Percentiles rank a stretch among this genome's conserved stretches.
Evolutionary conservation across 352 stramenopile genomes (phyloP).

Genomic region (Pythium scleroteichum): DNA sequence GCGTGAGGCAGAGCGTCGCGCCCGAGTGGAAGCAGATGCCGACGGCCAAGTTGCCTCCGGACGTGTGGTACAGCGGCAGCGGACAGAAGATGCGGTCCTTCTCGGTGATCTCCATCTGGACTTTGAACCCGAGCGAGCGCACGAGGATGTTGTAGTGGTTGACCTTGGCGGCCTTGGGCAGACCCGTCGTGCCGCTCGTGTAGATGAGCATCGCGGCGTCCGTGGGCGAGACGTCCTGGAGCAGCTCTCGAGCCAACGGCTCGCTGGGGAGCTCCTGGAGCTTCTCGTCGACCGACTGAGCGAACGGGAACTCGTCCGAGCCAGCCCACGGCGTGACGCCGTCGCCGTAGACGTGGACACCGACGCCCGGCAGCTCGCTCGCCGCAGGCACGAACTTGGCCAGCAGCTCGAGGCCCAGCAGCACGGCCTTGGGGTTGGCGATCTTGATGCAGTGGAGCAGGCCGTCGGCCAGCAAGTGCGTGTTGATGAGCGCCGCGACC

Average conservation of each 20-base stretch:
- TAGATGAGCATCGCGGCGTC: slow-evolving; percentile 84
- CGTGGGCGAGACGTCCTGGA: slow-evolving; percentile 40
- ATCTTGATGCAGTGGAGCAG: slow-evolving; percentile 81
- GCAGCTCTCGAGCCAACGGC: slow-evolving; percentile 29
- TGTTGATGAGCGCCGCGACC: slow-evolving; percentile 86
- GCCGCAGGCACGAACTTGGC: slow-evolving; percentile 39
- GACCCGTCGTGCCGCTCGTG: slow-evolving; percentile 80
- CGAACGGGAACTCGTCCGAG: slow-evolving; percentile 25
- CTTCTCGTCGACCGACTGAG: slow-evolving; percentile 42
- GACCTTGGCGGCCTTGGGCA: slow-evolving; percentile 79
- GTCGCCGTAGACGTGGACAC: slow-evolving; percentile 51
- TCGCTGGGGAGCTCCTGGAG: slow-evolving; percentile 28
- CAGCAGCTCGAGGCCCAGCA: slow-evolving; percentile 54
- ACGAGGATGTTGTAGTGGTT: slow-evolving; percentile 66
- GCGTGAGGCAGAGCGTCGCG: slow-evolving; percentile 70
- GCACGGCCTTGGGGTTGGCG: slow-evolving; percentile 41
- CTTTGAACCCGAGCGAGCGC: slow-evolving; percentile 49
- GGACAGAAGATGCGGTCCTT: slow-evolving; percentile 78
- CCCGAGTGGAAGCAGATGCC: slow-evolving; percentile 81
- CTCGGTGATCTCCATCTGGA: slow-evolving; percentile 40
- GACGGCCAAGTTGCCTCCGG: slow-evolving; percentile 75
- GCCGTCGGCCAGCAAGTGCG: slow-evolving; percentile 56
- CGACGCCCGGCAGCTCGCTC: slow-evolving; percentile 32
- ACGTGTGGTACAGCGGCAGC: slow-evolving; percentile 86
- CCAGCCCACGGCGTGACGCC: slow-evolving; percentile 29